Conservation (phyloP, 768 basidiomycete species). For the Leccinum longicurvipes region DNA sequence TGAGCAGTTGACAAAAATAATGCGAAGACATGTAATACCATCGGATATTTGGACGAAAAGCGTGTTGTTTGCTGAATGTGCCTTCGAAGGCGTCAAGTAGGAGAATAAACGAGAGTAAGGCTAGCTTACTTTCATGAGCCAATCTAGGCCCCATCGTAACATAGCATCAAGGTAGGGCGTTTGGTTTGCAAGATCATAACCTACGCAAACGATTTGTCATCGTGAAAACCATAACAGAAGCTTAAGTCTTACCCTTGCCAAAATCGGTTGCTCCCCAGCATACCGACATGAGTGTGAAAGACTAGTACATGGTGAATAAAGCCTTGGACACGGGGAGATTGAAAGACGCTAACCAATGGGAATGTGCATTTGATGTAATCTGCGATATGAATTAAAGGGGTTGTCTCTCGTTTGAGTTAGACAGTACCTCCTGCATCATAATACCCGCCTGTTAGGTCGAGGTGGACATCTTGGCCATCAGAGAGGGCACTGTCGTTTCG, state of each 20-base stretch:
- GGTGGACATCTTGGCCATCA: slow-evolving; percentile 70
- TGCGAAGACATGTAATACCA: slow-evolving; percentile 33
- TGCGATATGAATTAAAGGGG: slow-evolving; percentile 24
- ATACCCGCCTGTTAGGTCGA: slow-evolving; percentile 85
- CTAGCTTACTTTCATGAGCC: slow-evolving; percentile 77
- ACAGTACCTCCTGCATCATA: slow-evolving; percentile 86
- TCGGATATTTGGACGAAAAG: slow-evolving; percentile 78
- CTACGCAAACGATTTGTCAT: slow-evolving; percentile 31
- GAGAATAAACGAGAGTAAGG: neutral
- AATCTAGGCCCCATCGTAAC: slow-evolving; percentile 88
- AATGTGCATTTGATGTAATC: slow-evolving; percentile 89
- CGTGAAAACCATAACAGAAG: neutral
- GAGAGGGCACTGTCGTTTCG: slow-evolving; percentile 74
- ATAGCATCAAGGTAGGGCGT: slow-evolving; percentile 90
- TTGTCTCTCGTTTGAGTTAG: neutral
- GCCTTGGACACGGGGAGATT: neutral
- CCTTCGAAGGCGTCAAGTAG: slow-evolving; percentile 41
- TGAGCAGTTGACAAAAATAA: slow-evolving; percentile 1
- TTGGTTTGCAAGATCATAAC: slow-evolving; percentile 83
- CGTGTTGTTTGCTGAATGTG: slow-evolving; percentile 69
- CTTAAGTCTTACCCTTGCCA: slow-evolving; percentile 55
- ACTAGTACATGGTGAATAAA: slow-evolving; percentile 37
- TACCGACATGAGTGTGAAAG: slow-evolving; percentile 79
- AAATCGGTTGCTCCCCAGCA: slow-evolving; percentile 90
- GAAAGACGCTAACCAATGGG: slow-evolving; percentile 58